Percentiles rank a stretch among this genome's conserved stretches.
Conservation (phyloP, 1,284 basidiomycete species). For the Ganoderma leucocontextum region DNA sequence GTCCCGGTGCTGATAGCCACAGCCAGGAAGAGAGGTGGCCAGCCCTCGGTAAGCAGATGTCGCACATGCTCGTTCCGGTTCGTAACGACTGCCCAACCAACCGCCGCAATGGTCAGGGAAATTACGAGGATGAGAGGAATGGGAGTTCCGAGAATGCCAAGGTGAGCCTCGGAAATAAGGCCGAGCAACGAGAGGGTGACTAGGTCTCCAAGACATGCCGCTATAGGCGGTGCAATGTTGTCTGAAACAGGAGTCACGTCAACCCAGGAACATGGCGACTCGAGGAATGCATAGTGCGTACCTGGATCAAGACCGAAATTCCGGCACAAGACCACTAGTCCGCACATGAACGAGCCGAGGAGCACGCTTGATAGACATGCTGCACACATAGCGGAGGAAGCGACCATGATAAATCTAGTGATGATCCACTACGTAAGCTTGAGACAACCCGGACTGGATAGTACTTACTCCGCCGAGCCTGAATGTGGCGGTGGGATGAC, state of each 20-base stretch:
- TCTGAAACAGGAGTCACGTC: slow-evolving; percentile 54
- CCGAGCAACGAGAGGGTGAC: slow-evolving; percentile 87
- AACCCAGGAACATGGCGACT: slow-evolving; percentile 5
- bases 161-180: slow-evolving; percentile 68
- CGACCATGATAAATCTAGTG: slow-evolving; percentile 81
- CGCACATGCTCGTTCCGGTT: slow-evolving; percentile 72
- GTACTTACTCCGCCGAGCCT: slow-evolving; percentile 62
- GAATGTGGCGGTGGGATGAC: slow-evolving; percentile 40
- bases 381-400: slow-evolving; percentile 90
- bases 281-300: slow-evolving; percentile 42
- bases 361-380: slow-evolving; percentile 83
- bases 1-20: slow-evolving; percentile 94
- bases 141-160: slow-evolving; percentile 70
- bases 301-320: slow-evolving; percentile 86
- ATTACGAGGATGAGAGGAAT: slow-evolving; percentile 64
- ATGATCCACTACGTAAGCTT: not conserved
- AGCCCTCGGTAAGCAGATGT: slow-evolving; percentile 83
- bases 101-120: slow-evolving; percentile 64
- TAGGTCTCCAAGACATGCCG: slow-evolving; percentile 92
- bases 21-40: slow-evolving; percentile 90
- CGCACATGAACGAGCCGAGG: slow-evolving; percentile 94
- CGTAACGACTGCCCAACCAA: slow-evolving; percentile 63
- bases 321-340: slow-evolving; percentile 83
- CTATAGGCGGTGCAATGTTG: slow-evolving; percentile 95
- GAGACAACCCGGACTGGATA: not conserved